Evolutionary conservation across 2,329 filamentous ascomycete genomes (phyloP).

Genomic region (Fusarium nygamai): DNA sequence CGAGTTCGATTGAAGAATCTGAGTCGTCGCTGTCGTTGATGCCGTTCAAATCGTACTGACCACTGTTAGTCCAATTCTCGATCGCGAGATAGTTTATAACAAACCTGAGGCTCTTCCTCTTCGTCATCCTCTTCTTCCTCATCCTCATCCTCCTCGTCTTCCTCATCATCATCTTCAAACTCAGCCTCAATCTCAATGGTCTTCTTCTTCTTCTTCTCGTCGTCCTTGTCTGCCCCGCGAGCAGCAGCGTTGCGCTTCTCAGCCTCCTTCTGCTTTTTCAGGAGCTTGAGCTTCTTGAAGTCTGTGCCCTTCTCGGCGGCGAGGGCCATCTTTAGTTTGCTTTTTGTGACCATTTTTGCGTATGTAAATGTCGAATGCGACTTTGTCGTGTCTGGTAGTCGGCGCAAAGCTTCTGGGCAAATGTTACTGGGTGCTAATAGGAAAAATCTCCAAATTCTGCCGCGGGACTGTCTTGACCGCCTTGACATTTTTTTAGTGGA

Average conservation of each 20-base stretch:
- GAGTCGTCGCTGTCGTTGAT: slow-evolving; percentile 70
- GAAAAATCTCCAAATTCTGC: slow-evolving; percentile 48
- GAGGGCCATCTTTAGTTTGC: slow-evolving; percentile 64
- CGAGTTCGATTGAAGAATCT: slow-evolving; percentile 81
- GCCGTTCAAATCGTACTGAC: slow-evolving; percentile 62
- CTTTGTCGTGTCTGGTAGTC: slow-evolving; percentile 14
- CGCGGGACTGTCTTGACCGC: slow-evolving; percentile 40
- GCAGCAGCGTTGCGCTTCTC: slow-evolving; percentile 50
- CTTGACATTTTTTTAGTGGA: slow-evolving; percentile 43
- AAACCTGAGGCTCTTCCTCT: slow-evolving; percentile 46
- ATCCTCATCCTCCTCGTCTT: slow-evolving; percentile 52
- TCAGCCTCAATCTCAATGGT: slow-evolving; percentile 52
- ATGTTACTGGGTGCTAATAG: slow-evolving; percentile 31
- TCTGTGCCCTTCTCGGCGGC: slow-evolving; percentile 65
- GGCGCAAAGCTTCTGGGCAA: slow-evolving; percentile 30
- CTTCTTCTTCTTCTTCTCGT: slow-evolving; percentile 47
- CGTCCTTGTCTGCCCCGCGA: slow-evolving; percentile 44
- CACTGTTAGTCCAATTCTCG: background rate
- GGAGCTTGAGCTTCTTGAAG: slow-evolving; percentile 61
- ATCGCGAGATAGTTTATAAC: background rate
- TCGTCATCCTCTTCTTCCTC: slow-evolving; percentile 44
- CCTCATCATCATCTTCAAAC: slow-evolving; percentile 47
- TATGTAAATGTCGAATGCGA: slow-evolving; percentile 16
- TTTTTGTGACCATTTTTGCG: slow-evolving; percentile 54
- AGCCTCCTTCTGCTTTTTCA: slow-evolving; percentile 58